Percentiles rank a stretch among this genome's conserved stretches.
Evolutionary conservation across 192 early-diverging fungal genomes (phyloP).

Genomic region (Chytriomyces confervae): DNA sequence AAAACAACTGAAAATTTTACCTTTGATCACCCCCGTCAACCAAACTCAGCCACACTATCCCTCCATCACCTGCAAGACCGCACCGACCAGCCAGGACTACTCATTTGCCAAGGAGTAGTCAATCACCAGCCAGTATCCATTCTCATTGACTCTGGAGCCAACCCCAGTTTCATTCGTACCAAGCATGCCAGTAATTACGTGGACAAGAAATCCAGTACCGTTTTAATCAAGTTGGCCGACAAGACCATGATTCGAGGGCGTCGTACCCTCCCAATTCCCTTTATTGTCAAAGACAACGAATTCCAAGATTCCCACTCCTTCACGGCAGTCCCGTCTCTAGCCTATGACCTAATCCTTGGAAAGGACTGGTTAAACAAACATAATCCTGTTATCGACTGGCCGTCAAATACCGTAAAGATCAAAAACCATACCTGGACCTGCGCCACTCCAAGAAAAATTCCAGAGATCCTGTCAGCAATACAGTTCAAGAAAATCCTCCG

Average conservation of each 20-base stretch:
- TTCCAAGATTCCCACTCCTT: not conserved
- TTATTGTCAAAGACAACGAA: not conserved
- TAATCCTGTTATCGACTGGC: not conserved
- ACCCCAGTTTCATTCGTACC: not conserved
- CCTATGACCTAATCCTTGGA: constrained; percentile 1
- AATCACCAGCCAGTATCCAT: not conserved
- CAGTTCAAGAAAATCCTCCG: not conserved
- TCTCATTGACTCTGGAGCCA: not conserved
- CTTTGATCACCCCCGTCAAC: not conserved
- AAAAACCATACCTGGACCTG: not conserved
- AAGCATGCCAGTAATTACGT: not conserved
- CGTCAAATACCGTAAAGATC: not conserved
- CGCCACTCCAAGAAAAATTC: not conserved
- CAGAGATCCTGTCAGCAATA: not conserved
- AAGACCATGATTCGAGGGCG: not conserved
- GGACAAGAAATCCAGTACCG: not conserved
- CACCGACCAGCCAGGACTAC: not conserved
- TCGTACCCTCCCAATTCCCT: not conserved
- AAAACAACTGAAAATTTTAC: too few species aligned
- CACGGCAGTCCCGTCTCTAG: not conserved
- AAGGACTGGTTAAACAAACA: constrained; percentile 14
- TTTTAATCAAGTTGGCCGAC: not conserved
- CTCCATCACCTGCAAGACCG: not conserved
- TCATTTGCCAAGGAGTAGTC: not conserved
- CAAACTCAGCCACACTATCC: not conserved